A percentile compares a stretch with the other conserved stretches of the same genome.
phyloP scores from a whole-genome alignment of 495 filamentous ascomycete genomes.

The Daldinia loculata region DNA sequence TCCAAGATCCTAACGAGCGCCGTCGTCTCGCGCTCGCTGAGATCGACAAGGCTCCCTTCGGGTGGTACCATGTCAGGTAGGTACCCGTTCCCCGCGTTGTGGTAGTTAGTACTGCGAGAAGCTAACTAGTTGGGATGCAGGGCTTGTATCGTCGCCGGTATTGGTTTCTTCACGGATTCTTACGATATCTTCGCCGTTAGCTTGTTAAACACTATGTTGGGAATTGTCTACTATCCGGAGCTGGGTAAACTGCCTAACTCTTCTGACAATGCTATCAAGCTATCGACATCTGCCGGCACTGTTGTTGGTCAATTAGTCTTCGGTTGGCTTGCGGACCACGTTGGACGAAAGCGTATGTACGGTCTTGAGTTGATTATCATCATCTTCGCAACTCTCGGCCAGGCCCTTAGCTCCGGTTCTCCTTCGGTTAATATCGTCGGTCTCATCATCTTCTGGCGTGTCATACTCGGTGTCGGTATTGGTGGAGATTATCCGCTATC shows the following conservation, averaged over 20 bases:
- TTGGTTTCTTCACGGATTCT: slow-evolving; percentile 85
- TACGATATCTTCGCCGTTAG: slow-evolving; percentile 82
- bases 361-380: slow-evolving; percentile 88
- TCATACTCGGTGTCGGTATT: slow-evolving; percentile 84
- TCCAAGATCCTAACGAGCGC: slow-evolving; percentile 76
- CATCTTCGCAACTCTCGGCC: slow-evolving; percentile 83
- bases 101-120: not conserved
- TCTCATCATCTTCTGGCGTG: slow-evolving; percentile 87
- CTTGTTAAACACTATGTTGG: slow-evolving; percentile 71
- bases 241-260: slow-evolving; percentile 64
- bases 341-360: slow-evolving; percentile 87
- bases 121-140: slow-evolving; percentile 46
- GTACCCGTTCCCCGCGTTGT: not conserved
- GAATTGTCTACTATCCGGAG: slow-evolving; percentile 73
- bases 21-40: slow-evolving; percentile 77
- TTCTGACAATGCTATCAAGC: slow-evolving; percentile 86
- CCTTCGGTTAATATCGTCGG: slow-evolving; percentile 75
- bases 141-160: slow-evolving; percentile 79
- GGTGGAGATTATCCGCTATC: slow-evolving; percentile 89
- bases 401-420: slow-evolving; percentile 74
- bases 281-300: slow-evolving; percentile 85
- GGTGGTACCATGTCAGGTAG: slow-evolving; percentile 72
- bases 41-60: slow-evolving; percentile 82
- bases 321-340: slow-evolving; percentile 79
- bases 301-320: slow-evolving; percentile 87